Conservation (phyloP, 164 flowering plant genomes). For the Protea cynaroides region DNA sequence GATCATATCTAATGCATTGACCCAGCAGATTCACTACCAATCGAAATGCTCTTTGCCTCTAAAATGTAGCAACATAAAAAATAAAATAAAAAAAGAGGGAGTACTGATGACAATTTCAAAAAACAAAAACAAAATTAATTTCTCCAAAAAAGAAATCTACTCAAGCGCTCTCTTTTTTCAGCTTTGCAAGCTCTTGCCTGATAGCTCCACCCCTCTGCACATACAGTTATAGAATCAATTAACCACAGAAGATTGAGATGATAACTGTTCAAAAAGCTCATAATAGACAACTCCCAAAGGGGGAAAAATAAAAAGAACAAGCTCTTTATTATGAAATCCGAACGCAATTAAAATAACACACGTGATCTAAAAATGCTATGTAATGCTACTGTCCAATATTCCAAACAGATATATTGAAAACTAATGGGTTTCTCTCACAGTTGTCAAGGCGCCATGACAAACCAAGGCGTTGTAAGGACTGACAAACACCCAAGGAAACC, state of each 20-base stretch:
- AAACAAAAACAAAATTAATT: conserved; percentile 17
- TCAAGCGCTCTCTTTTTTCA: conserved; percentile 55
- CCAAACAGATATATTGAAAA: not conserved
- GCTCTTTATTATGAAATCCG: not conserved
- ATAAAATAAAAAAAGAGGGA: too few species aligned
- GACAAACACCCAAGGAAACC: too few species aligned
- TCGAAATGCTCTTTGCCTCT: too few species aligned
- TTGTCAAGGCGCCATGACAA: too few species aligned
- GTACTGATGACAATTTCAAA: too few species aligned
- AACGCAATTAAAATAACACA: not conserved
- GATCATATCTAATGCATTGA: too few species aligned
- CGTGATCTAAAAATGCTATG: too few species aligned
- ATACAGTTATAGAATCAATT: not conserved
- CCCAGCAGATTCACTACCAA: too few species aligned
- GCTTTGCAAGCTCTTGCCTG: conserved; percentile 74
- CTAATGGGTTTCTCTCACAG: too few species aligned
- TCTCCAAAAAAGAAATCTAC: not conserved
- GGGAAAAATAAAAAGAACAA: not conserved
- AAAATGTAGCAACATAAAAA: too few species aligned
- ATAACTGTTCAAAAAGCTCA: not conserved
- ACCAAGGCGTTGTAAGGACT: too few species aligned
- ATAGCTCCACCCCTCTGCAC: conserved; percentile 67
- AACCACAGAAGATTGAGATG: not conserved
- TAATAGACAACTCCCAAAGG: not conserved
- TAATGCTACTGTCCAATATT: too few species aligned